These are phyloP conservation scores for Nemania diffusa DNA, from an alignment of 2,329 filamentous ascomycete genomes.

Conservation along the genomic window DNA sequence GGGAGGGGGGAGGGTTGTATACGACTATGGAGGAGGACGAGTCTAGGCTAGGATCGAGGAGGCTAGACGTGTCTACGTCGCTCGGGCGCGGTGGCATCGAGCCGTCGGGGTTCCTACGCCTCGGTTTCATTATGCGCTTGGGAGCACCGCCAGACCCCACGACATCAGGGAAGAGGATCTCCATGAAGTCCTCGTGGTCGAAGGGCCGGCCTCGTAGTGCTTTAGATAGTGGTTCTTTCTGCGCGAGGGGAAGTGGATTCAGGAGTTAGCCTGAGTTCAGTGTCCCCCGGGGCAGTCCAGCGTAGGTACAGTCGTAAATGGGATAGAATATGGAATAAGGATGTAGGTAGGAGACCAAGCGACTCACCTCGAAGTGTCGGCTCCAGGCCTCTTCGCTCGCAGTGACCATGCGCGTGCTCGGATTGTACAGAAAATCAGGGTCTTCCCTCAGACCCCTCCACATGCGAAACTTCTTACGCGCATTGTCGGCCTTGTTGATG, in stretches of 20 bases:
- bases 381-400: slow-evolving; percentile 68
- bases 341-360: accelerated
- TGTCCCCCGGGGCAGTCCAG: too few species aligned
- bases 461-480: slow-evolving; percentile 70
- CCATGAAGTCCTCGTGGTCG: slow-evolving; percentile 70
- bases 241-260: not conserved
- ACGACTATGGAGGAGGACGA: slow-evolving; percentile 27
- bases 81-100: slow-evolving; percentile 57
- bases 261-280: slow-evolving; percentile 19
- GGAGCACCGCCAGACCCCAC: slow-evolving; percentile 69
- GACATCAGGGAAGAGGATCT: slow-evolving; percentile 69
- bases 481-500: slow-evolving; percentile 73
- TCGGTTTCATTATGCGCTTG: slow-evolving; percentile 67
- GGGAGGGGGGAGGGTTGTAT: slow-evolving; percentile 40
- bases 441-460: slow-evolving; percentile 69
- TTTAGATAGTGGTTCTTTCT: slow-evolving; percentile 69
- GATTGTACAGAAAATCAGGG: slow-evolving; percentile 66
- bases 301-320: not conserved
- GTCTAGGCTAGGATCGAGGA: slow-evolving; percentile 44
- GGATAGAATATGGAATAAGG: not conserved
- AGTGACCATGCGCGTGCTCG: slow-evolving; percentile 61
- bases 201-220: slow-evolving; percentile 67
- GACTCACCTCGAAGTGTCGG: slow-evolving; percentile 64
- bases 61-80: slow-evolving; percentile 59
- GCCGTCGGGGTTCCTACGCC: slow-evolving; percentile 60